A percentile compares a stretch with the other conserved stretches of the same genome.
Conservation (phyloP, 129 eudicot species). For the Daucus carota region DH1_v3.0 NC_030389.2:45738001-45738500, state of each 20-base stretch:
- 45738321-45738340: not conserved
- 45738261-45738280: not conserved
- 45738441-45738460: slow-evolving; percentile 83
- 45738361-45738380: slow-evolving; percentile 7
- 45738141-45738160: slow-evolving; percentile 28
- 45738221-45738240: slow-evolving; percentile 13
- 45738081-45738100: not conserved
- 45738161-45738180: slow-evolving; percentile 19
- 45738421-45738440: slow-evolving; percentile 86
- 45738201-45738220: slow-evolving; percentile 16
- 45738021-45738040: slow-evolving; percentile 18
- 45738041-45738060: slow-evolving; percentile 16
- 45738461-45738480: slow-evolving; percentile 68
- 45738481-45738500: slow-evolving; percentile 51
- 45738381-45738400: slow-evolving; percentile 65
- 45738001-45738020: slow-evolving; percentile 11
- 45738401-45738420: slow-evolving; percentile 61
- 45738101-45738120: not conserved
- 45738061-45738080: slow-evolving; percentile 19
- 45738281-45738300: not conserved
- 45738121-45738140: not conserved
- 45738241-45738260: slow-evolving; percentile 1
- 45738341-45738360: not conserved
- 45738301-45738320: not conserved
- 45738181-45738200: no score